Percentiles rank a stretch among this genome's conserved stretches.
phyloP scores from a whole-genome alignment of 805 yeast species.

The Candida krabiensis region DNA sequence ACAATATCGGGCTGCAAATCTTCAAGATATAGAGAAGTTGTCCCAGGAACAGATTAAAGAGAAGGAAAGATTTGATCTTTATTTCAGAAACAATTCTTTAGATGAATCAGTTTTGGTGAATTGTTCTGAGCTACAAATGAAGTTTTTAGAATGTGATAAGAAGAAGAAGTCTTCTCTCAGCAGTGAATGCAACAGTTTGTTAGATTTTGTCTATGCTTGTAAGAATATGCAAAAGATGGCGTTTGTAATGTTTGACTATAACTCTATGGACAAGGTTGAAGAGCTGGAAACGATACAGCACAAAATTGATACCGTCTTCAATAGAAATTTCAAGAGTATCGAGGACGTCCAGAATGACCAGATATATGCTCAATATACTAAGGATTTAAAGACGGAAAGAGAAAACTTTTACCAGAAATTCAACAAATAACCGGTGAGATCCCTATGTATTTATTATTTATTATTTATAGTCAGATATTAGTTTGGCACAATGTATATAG shows the following conservation, averaged over 20 bases:
- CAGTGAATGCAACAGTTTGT: conserved; percentile 25
- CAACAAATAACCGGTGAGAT: conserved; percentile 23
- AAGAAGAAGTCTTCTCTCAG: conserved; percentile 19
- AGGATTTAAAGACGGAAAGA: conserved; percentile 28
- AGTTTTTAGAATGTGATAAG: conserved; percentile 28
- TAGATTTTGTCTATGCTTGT: conserved; percentile 33
- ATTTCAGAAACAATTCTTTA: conserved; percentile 27
- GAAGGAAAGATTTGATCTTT: conserved; percentile 24
- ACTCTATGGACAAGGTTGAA: conserved; percentile 25
- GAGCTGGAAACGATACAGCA: conserved; percentile 30
- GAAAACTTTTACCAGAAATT: conserved; percentile 29
- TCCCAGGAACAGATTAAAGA: conserved; percentile 15
- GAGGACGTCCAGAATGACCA: conserved; percentile 29
- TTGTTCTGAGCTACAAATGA: conserved; percentile 34
- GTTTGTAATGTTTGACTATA: conserved; percentile 33
- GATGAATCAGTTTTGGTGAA: conserved; percentile 32
- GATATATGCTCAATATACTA: conserved; percentile 23
- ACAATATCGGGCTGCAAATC: conserved; percentile 9
- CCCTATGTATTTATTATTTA: too few species aligned
- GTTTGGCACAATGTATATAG: conserved; percentile 1
- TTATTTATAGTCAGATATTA: too few species aligned
- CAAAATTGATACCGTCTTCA: conserved; percentile 30
- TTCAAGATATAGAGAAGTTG: conserved; percentile 7
- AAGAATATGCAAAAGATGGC: conserved; percentile 32
- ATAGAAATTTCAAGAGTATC: conserved; percentile 22